These are phyloP conservation scores for Takakia lepidozioides DNA, from an alignment of 225 moss, liverwort and hornwort species.

Conservation along the genomic window DNA sequence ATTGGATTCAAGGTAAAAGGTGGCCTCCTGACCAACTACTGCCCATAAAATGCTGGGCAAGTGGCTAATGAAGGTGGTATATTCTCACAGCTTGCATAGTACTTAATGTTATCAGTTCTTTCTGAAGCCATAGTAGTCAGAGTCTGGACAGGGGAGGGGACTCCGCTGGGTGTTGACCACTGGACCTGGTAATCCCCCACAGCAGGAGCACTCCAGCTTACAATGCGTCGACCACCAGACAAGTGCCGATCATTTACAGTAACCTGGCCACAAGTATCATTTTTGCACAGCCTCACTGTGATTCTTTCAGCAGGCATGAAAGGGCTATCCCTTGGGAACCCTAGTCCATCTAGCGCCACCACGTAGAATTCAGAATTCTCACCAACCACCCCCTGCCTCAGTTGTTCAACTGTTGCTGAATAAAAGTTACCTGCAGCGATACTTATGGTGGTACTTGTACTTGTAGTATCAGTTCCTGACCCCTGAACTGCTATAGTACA, in stretches of 20 bases:
- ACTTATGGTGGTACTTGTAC: conserved; percentile 6
- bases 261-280: conserved; percentile 16
- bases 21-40: conserved; percentile 12
- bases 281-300: conserved; percentile 11
- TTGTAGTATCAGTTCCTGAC: conserved; percentile 15
- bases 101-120: conserved; percentile 8
- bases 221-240: conserved; percentile 20
- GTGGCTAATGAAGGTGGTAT: conserved; percentile 23
- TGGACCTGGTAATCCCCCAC: too few species aligned
- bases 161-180: too few species aligned
- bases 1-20: conserved; percentile 24
- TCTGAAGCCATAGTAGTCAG: too few species aligned
- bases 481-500: conserved; percentile 10
- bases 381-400: conserved; percentile 14
- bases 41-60: conserved; percentile 21
- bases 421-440: conserved; percentile 17
- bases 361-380: conserved; percentile 19
- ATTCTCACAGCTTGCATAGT: conserved; percentile 27
- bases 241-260: conserved; percentile 26
- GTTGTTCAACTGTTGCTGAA: conserved; percentile 12
- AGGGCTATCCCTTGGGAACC: conserved; percentile 16
- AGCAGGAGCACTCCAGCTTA: conserved; percentile 23
- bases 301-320: conserved; percentile 8
- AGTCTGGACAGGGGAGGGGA: too few species aligned
- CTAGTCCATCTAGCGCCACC: conserved; percentile 12